A percentile compares a stretch with the other conserved stretches of the same genome.
These are phyloP conservation scores for Leishmania turanica DNA, from an alignment of 208 protist genomes.

Conservation along the genomic window DNA sequence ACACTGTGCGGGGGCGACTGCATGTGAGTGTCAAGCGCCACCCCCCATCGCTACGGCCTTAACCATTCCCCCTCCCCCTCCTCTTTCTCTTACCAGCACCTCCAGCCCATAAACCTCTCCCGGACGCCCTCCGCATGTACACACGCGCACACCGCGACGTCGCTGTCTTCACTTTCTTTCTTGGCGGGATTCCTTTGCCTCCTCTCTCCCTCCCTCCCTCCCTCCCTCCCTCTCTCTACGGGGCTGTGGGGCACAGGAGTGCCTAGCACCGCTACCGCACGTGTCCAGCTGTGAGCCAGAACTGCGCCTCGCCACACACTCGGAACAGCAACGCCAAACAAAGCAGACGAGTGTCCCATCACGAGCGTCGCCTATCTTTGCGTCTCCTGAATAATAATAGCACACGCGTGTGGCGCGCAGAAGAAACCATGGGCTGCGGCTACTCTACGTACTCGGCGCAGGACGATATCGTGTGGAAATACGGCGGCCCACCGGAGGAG, in stretches of 20 bases:
- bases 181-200: not conserved
- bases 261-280: not conserved
- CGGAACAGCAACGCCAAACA: not conserved
- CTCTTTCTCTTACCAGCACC: not conserved
- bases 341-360: not conserved
- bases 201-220: constrained; percentile 15
- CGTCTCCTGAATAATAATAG: not conserved
- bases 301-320: not conserved
- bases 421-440: constrained; percentile 59
- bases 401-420: not conserved
- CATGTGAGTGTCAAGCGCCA: not conserved
- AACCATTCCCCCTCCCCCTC: not conserved
- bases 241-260: not conserved
- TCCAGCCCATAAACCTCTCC: not conserved
- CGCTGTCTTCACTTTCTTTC: not conserved
- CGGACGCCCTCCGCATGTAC: not conserved
- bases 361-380: not conserved
- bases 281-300: not conserved
- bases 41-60: not conserved
- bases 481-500: constrained; percentile 49
- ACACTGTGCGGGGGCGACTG: not conserved
- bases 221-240: constrained; percentile 11
- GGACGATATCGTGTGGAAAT: constrained; percentile 79
- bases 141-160: not conserved
- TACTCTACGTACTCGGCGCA: constrained; percentile 68